Percentiles rank a stretch among this genome's conserved stretches.
Evolutionary conservation across 768 basidiomycete species (phyloP).

Genomic region (Auriscalpium microsporum): DNA sequence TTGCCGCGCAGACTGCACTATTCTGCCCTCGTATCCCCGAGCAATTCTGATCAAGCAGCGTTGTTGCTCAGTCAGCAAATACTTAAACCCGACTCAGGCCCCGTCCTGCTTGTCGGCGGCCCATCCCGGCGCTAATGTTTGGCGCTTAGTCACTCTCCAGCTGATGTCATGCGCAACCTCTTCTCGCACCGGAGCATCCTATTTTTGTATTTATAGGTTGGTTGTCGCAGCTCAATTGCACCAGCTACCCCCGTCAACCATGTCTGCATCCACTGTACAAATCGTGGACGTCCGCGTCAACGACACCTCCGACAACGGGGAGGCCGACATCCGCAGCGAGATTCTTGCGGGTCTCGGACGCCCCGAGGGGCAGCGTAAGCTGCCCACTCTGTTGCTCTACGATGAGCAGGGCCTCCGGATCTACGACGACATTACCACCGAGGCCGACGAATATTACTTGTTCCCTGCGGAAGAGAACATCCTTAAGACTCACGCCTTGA

Average conservation of each 20-base stretch:
- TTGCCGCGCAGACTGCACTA: too few species aligned
- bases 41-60: too few species aligned
- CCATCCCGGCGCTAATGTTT: too few species aligned
- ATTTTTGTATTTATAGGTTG: background rate
- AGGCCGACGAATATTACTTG: conserved; percentile 79
- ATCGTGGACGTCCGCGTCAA: conserved; percentile 44
- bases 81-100: too few species aligned
- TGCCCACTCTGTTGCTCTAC: conserved; percentile 84
- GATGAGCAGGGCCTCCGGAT: conserved; percentile 77
- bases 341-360: conserved; percentile 49
- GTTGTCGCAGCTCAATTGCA: background rate
- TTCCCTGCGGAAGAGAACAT: conserved; percentile 86
- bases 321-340: conserved; percentile 29
- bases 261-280: conserved; percentile 18
- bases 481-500: conserved; percentile 57
- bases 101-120: too few species aligned
- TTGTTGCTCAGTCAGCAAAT: too few species aligned
- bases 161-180: too few species aligned
- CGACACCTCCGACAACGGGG: conserved; percentile 24
- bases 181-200: background rate
- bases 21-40: too few species aligned
- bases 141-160: too few species aligned
- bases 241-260: background rate
- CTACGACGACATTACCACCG: conserved; percentile 79
- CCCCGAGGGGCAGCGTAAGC: conserved; percentile 44